phyloP scores from a whole-genome alignment of 2,329 filamentous ascomycete species.

The Annulohypoxylon truncatum region DNA sequence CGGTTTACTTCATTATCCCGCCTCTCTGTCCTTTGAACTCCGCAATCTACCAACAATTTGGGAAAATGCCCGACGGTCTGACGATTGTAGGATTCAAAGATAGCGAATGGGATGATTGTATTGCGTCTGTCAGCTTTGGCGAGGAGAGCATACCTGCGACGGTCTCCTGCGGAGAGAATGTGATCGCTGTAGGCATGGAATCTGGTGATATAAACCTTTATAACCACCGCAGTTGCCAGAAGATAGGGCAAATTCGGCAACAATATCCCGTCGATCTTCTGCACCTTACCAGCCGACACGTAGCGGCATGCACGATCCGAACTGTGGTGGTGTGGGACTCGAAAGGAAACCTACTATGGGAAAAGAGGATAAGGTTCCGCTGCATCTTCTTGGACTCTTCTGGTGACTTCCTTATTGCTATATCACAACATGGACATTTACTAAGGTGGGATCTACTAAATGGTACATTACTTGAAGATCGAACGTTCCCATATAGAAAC shows the following conservation, averaged over 20 bases:
- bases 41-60: background rate
- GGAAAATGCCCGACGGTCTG: constrained; percentile 1
- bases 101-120: background rate
- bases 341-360: background rate
- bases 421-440: background rate
- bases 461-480: background rate
- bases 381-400: background rate
- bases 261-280: background rate
- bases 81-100: background rate
- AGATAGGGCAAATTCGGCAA: background rate
- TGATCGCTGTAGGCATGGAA: background rate
- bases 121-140: background rate
- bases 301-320: background rate
- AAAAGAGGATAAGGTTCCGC: background rate
- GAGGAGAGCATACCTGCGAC: background rate
- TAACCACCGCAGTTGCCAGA: background rate
- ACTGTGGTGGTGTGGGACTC: background rate
- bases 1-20: constrained; percentile 2
- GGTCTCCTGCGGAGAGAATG: background rate
- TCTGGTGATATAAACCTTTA: constrained; percentile 10
- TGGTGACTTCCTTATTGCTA: background rate
- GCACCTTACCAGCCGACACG: background rate
- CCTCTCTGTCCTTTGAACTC: constrained; percentile 1
- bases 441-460: background rate
- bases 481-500: background rate